Base-by-base conservation (phyloP, 495 filamentous ascomycete genomes). In the Aspergillus conjunctus region DNA sequence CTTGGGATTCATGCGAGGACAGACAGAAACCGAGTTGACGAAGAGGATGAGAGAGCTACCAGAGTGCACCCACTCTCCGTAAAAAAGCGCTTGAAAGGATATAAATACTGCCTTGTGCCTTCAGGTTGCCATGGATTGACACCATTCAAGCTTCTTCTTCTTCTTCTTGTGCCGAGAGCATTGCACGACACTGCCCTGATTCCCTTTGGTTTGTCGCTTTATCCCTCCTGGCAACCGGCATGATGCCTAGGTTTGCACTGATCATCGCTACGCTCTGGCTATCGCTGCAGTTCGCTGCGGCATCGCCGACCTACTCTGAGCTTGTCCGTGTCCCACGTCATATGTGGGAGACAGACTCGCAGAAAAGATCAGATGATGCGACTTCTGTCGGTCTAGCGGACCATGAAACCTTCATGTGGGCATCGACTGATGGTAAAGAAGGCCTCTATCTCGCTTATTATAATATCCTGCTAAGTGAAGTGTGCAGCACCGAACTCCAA, bases 401-500 rank as follows among this genome's bases (percentile, higher is more conserved):
- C 30, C 55, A 58, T 34, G 55, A 50, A 49, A 17, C 26, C 11
- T 58, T 58, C 32, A 33, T 58, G 21, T 58, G 55, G 55, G 55
- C 55, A 7, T 58, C 55, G 2, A 26, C 11, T 37, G 45, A 58
- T 2, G n/a, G 55, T 58, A 50, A 17, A n/a, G n/a, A n/a, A n/a
- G n/a, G n/a, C n/a, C n/a, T n/a, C n/a, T n/a, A n/a, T n/a, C n/a
- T n/a, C n/a, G n/a, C n/a, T n/a, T n/a, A n/a, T n/a, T n/a, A n/a
- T n/a, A n/a, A n/a, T n/a, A n/a, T n/a, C n/a, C n/a, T n/a, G n/a
- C n/a, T n/a, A n/a, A n/a, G n/a, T n/a, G n/a, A n/a, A 15, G 37
- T 11, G n/a, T 12, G 12, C 7, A 58, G 55, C 9, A 21, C 43
- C 55, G 1, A 37, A 33, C 43, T 8, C 43, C 14, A 58, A 49